A percentile compares a stretch with the other conserved stretches of the same genome.
These are phyloP conservation scores for Trypanosoma theileri DNA, from an alignment of 208 protist genomes.

Conservation along the genomic window DNA sequence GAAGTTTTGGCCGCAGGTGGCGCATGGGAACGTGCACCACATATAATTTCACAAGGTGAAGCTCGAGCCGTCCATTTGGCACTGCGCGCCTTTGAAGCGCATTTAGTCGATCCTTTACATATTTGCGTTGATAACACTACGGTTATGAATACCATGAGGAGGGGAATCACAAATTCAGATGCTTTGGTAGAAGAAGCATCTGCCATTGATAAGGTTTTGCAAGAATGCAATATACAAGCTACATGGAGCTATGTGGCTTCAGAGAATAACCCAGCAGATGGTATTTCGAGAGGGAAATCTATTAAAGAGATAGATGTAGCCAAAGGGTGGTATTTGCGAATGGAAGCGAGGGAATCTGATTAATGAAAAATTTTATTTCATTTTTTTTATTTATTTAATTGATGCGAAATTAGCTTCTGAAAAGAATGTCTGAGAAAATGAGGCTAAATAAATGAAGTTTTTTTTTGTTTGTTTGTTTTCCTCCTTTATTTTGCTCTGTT, in stretches of 20 bases:
- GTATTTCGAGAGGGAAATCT: no score
- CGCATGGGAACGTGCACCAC: background rate
- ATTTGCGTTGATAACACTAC: constrained; percentile 8
- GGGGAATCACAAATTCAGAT: background rate
- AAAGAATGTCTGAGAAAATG: no score
- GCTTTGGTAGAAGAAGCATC: background rate
- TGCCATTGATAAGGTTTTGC: no score
- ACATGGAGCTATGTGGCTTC: no score
- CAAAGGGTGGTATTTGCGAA: no score
- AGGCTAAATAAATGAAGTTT: background rate
- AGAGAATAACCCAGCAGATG: no score
- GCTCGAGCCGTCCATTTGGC: background rate
- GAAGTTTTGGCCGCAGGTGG: background rate
- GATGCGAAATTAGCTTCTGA: no score
- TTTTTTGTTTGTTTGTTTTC: background rate
- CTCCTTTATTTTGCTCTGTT: constrained; percentile 1
- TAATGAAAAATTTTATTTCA: no score
- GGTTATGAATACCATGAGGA: constrained; percentile 9
- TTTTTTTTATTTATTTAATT: no score
- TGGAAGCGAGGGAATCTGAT: no score
- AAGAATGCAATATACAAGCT: no score
- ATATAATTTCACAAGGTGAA: constrained; percentile 4
- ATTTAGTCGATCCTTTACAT: background rate
- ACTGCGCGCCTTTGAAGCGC: background rate
- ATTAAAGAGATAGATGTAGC: no score